Percentiles rank a stretch among this genome's conserved stretches.
Conservation (phyloP, 2,329 filamentous ascomycete genomes). For the Cercospora sp. region DNA sequence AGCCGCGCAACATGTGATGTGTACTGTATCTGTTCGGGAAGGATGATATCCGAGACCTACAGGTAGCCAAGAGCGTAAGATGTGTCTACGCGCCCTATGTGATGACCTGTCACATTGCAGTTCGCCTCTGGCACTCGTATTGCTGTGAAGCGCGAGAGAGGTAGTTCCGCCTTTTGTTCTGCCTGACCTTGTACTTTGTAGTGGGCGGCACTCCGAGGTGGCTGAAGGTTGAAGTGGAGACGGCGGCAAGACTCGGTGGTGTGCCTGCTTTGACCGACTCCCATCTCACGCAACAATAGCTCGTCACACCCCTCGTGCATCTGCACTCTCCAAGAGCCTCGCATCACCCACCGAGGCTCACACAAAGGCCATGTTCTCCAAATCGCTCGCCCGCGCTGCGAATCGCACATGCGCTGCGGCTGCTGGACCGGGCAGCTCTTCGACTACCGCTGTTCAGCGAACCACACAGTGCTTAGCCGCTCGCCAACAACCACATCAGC, state of each 20-base stretch:
- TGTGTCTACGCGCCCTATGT: neutral
- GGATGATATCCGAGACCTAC: neutral
- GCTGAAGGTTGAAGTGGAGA: conserved; percentile 4
- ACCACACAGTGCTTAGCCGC: conserved; percentile 38
- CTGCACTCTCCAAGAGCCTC: conserved; percentile 6
- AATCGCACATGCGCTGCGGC: conserved; percentile 33
- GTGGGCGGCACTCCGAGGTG: neutral
- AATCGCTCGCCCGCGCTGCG: conserved; percentile 36
- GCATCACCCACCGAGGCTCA: conserved; percentile 4
- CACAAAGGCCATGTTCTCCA: conserved; percentile 35
- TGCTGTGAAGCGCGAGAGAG: neutral
- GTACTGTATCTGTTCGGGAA: neutral
- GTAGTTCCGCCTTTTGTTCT: neutral
- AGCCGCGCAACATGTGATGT: neutral
- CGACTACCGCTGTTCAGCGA: conserved; percentile 36
- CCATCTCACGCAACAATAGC: neutral
- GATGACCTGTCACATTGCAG: neutral
- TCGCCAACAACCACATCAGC: conserved; percentile 46
- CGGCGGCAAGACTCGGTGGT: conserved; percentile 8
- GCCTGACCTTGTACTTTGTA: neutral
- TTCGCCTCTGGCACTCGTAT: neutral
- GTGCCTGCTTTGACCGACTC: conserved; percentile 7
- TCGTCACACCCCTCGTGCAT: neutral
- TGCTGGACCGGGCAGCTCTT: conserved; percentile 27
- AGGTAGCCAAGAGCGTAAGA: conserved; percentile 1